Base-by-base conservation (phyloP, 345 rosid genomes). In the Adansonia digitata region DNA sequence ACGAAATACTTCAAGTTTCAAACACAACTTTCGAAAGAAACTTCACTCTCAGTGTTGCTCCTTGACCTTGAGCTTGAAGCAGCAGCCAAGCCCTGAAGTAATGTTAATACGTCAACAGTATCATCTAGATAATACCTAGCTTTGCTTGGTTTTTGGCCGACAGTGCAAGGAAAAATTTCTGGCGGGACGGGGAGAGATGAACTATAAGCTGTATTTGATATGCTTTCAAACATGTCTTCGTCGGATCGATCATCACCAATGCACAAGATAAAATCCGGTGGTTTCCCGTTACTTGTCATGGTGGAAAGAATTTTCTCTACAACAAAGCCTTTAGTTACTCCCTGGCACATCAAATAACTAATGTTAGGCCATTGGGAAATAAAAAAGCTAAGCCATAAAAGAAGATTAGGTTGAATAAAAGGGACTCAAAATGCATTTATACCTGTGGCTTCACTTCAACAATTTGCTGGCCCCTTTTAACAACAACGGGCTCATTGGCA, bases 401-500 rank as follows among this genome's bases (percentile, higher is more conserved):
- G 71, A 56, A 26, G 15, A 24, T 43, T 22, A 42, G 69, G 18
- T 9, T 40, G 39, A 45, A 66, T 3, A 68, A 48, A 48, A 46
- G 29, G 40, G 26, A 46, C 17, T 17, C 14, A 31, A 68, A 48
- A 29, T 27, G 65, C 0, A 55, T 24, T 49, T 24, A 37, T 80
- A 86, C 92, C 88, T 86, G 90, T 11, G 88, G 88, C 80, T 88
- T 88, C 39, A 88, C 89, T 84, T 88, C 92, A 49, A 88, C 89
- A 43, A 88, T 88, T 62, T 46, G 81, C 63, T 82, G 85, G 46
- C 92, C 90, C 46, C 92, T 84, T 79, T 86, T 88, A 12, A 88
- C 92, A 27, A 79, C 80, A 76, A 85, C 90, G 4, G 90, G 90
- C 72, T 88, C 90, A 69, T 86, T 86, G 51, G 90, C 82, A 52